phyloP scores from a whole-genome alignment of 345 rosid species.

The Linum lewisii region DNA sequence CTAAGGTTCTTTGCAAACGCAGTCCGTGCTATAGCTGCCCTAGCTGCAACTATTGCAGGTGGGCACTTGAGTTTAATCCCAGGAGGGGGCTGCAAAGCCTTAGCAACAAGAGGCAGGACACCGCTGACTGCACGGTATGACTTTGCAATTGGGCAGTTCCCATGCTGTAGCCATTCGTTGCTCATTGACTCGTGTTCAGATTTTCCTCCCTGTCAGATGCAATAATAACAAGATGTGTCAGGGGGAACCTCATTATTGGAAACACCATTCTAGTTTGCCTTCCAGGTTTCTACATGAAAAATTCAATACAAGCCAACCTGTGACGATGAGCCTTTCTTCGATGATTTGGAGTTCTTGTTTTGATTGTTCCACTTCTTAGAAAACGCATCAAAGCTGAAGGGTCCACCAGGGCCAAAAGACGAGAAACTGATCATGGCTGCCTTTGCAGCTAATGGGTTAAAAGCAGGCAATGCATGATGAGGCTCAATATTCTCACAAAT shows the following conservation, averaged over 20 bases:
- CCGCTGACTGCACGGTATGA: constrained; percentile 73
- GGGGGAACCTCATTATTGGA: not conserved
- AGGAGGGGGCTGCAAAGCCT: constrained; percentile 67
- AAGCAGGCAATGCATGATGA: constrained; percentile 31
- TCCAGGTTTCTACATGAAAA: not conserved
- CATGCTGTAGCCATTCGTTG: constrained; percentile 76
- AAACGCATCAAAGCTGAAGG: constrained; percentile 77
- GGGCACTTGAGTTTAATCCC: constrained; percentile 70
- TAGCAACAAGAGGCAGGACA: constrained; percentile 77
- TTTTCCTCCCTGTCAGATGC: constrained; percentile 42
- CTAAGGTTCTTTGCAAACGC: constrained; percentile 87
- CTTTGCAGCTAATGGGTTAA: constrained; percentile 90
- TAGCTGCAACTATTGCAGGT: constrained; percentile 68
- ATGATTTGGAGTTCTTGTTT: constrained; percentile 46
- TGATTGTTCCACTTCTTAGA: constrained; percentile 45
- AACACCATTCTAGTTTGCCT: not conserved
- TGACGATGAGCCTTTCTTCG: constrained; percentile 58
- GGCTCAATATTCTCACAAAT: constrained; percentile 27
- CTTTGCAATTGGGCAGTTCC: constrained; percentile 91
- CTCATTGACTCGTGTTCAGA: constrained; percentile 67
- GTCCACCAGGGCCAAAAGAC: constrained; percentile 78
- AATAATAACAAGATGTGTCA: constrained; percentile 13
- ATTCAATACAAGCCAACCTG: constrained; percentile 31
- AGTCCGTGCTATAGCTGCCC: constrained; percentile 81
- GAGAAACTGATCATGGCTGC: constrained; percentile 95